Conservation (phyloP, 441 rosid genomes). For the Metrosideros polymorpha region DNA sequence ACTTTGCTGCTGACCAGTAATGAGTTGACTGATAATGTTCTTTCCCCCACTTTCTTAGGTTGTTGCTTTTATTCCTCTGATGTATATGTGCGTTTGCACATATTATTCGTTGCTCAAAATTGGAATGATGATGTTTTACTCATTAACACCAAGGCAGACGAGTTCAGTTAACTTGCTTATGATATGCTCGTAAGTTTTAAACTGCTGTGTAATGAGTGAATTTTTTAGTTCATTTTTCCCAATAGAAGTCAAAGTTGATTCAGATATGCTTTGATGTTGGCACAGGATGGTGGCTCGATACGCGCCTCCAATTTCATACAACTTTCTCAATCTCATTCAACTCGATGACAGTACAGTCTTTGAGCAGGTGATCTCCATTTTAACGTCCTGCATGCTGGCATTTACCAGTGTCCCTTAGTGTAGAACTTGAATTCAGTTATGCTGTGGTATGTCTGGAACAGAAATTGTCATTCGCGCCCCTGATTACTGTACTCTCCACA, state of each 20-base stretch:
- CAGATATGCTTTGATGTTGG: constrained; percentile 1
- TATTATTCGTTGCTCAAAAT: constrained; percentile 88
- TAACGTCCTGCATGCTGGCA: neutral
- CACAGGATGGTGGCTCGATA: constrained; percentile 98
- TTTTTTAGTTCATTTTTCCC: neutral
- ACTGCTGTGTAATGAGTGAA: neutral
- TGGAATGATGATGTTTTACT: constrained; percentile 98
- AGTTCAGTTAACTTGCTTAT: constrained; percentile 95
- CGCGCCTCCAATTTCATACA: constrained; percentile 93
- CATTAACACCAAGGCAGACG: constrained; percentile 91
- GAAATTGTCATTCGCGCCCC: too few species aligned
- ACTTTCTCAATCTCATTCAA: constrained; percentile 88
- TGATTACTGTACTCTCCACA: neutral
- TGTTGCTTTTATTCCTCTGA: constrained; percentile 86
- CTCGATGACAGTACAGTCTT: constrained; percentile 55
- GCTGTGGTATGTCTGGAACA: neutral
- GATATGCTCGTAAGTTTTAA: constrained; percentile 92
- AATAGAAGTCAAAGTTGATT: constrained; percentile 3
- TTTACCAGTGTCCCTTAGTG: neutral
- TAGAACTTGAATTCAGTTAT: neutral
- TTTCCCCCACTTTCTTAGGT: constrained; percentile 30
- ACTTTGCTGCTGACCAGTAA: neutral
- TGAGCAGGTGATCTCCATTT: constrained; percentile 54
- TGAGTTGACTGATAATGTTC: neutral
- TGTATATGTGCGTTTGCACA: constrained; percentile 98